Evolutionary conservation across 2,329 filamentous ascomycete genomes (phyloP).

Genomic region (Xylariales sp.): DNA sequence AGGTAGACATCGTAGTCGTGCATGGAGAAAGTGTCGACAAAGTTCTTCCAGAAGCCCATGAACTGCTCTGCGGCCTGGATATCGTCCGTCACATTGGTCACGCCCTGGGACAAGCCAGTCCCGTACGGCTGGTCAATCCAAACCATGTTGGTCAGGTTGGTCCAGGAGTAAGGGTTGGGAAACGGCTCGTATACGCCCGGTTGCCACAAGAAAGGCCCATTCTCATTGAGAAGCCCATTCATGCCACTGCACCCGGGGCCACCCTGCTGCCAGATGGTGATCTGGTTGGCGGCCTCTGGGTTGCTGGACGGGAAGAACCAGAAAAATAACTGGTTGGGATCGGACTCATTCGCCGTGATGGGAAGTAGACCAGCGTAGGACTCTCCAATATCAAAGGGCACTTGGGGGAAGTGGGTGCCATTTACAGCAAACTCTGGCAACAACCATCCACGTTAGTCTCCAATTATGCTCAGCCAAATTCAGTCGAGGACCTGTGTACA

Average conservation of each 20-base stretch:
- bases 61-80: conserved; percentile 68
- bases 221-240: conserved; percentile 69
- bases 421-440: conserved; percentile 57
- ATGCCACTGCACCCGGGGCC: conserved; percentile 55
- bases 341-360: conserved; percentile 38
- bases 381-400: conserved; percentile 59
- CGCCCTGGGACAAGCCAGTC: conserved; percentile 66
- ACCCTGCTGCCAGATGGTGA: conserved; percentile 49
- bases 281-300: conserved; percentile 38
- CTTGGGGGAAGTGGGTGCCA: conserved; percentile 56
- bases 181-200: conserved; percentile 64
- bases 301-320: conserved; percentile 52
- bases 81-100: conserved; percentile 58
- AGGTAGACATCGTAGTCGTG: conserved; percentile 47
- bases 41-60: conserved; percentile 65
- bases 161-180: conserved; percentile 68
- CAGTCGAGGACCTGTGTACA: too few species aligned
- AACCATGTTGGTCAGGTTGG: conserved; percentile 70
- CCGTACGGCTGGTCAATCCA: conserved; percentile 68
- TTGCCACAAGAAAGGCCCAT: conserved; percentile 69
- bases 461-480: too few species aligned
- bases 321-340: conserved; percentile 44
- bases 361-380: conserved; percentile 54
- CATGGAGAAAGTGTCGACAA: conserved; percentile 48
- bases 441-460: too few species aligned